Conservation (phyloP, 306 rosid genomes). For the Vigna radiata region DNA sequence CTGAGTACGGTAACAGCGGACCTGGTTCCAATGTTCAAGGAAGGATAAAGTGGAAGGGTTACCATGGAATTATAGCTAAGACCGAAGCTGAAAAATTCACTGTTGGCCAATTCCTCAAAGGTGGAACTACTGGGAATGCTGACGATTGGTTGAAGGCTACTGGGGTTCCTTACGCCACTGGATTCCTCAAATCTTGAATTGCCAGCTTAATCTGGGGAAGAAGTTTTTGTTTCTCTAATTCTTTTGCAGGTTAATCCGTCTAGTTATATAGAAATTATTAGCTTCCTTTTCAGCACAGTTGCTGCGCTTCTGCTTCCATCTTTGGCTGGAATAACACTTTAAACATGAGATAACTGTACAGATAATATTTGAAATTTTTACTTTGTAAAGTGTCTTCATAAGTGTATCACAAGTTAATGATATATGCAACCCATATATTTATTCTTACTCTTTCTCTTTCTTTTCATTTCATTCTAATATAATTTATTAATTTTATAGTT, state of each 20-base stretch:
- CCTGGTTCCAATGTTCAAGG: constrained; percentile 56
- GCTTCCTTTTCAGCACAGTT: background rate
- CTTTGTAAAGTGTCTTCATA: background rate
- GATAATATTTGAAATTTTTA: background rate
- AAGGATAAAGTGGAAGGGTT: constrained; percentile 67
- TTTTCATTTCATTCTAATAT: background rate
- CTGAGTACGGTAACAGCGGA: constrained; percentile 66
- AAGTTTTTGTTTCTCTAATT: too few relatives aligned
- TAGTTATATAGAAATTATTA: too few relatives aligned
- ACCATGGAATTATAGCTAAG: constrained; percentile 42
- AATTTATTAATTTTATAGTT: too few relatives aligned
- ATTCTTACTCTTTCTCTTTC: background rate
- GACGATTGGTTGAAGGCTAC: constrained; percentile 58
- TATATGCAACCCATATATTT: too few relatives aligned
- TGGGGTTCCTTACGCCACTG: constrained; percentile 38
- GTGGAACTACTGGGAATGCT: constrained; percentile 40
- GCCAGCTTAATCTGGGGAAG: background rate
- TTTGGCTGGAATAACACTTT: background rate
- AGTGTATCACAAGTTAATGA: background rate
- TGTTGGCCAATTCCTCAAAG: constrained; percentile 44
- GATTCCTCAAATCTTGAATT: constrained; percentile 33
- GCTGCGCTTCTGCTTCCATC: background rate
- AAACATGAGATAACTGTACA: background rate
- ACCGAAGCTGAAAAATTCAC: constrained; percentile 59
- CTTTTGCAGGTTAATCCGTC: too few relatives aligned